phyloP scores from a whole-genome alignment of 768 basidiomycete species.

The Tulasnella sp. region DNA sequence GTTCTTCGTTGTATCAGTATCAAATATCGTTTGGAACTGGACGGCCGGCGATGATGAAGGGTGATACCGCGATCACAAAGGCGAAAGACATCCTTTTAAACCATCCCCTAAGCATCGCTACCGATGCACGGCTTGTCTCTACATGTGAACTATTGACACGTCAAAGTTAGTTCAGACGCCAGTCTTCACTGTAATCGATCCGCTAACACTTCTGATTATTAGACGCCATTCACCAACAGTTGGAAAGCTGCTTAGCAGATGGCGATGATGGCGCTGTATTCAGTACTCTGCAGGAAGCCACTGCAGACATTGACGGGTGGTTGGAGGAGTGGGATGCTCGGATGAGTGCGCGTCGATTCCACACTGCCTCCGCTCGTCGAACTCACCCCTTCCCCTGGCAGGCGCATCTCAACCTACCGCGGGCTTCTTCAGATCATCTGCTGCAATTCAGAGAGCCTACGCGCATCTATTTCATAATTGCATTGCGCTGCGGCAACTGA shows the following conservation, averaged over 20 bases:
- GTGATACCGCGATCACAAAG: slow-evolving; percentile 47
- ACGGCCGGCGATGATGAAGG: slow-evolving; percentile 48
- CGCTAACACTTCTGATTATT: background rate
- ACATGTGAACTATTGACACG: slow-evolving; percentile 48
- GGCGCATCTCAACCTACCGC: slow-evolving; percentile 28
- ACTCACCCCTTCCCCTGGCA: slow-evolving; percentile 1
- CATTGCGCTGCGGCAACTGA: slow-evolving; percentile 36
- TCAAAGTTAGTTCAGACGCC: slow-evolving; percentile 37
- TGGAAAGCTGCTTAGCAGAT: slow-evolving; percentile 31
- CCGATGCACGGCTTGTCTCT: slow-evolving; percentile 47
- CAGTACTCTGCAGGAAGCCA: slow-evolving; percentile 36
- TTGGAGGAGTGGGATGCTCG: slow-evolving; percentile 38
- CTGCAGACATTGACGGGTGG: slow-evolving; percentile 37
- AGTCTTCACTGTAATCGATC: background rate
- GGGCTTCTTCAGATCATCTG: slow-evolving; percentile 39
- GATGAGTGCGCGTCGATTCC: slow-evolving; percentile 36
- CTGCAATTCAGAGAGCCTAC: slow-evolving; percentile 38
- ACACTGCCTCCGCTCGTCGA: background rate
- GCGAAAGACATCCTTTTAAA: slow-evolving; percentile 46
- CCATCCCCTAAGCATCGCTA: slow-evolving; percentile 48
- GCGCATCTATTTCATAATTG: slow-evolving; percentile 38
- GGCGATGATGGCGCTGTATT: slow-evolving; percentile 34
- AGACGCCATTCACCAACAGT: slow-evolving; percentile 37
- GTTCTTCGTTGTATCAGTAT: slow-evolving; percentile 22
- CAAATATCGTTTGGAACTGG: slow-evolving; percentile 45